These are phyloP conservation scores for Eimeria brunetti DNA, from an alignment of 169 alveolate species.

Conservation along the genomic window DNA sequence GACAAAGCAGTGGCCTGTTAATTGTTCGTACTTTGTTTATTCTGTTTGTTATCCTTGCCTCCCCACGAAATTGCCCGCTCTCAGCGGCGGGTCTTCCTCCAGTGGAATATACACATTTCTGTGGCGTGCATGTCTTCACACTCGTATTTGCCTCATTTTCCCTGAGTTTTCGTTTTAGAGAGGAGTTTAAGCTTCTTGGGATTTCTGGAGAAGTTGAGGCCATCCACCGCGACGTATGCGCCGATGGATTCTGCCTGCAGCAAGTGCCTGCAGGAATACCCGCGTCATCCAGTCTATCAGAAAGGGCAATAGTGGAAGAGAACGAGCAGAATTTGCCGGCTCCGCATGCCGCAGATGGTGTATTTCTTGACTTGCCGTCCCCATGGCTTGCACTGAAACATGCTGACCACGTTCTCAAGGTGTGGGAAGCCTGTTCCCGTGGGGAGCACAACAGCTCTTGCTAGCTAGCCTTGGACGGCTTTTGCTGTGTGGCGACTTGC, in stretches of 20 bases:
- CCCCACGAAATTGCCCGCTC: neutral
- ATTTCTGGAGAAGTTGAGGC: conserved; percentile 29
- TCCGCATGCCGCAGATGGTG: conserved; percentile 81
- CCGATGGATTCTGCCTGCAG: conserved; percentile 85
- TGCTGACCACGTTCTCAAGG: conserved; percentile 84
- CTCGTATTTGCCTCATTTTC: neutral
- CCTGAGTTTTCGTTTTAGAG: conserved; percentile 1
- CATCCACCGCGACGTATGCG: conserved; percentile 89
- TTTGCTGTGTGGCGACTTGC: neutral
- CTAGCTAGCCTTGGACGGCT: neutral
- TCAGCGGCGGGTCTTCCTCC: neutral
- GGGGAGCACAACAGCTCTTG: neutral
- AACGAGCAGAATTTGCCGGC: conserved; percentile 20
- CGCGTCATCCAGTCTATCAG: neutral
- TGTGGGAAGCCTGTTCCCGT: neutral
- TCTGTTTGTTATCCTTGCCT: neutral
- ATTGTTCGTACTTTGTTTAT: neutral
- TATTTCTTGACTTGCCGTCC: conserved; percentile 91
- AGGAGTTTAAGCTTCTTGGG: conserved; percentile 66
- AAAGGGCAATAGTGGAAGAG: neutral
- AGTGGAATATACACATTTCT: neutral
- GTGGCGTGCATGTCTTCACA: neutral
- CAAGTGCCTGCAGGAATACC: neutral
- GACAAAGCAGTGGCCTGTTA: neutral
- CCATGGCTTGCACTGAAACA: conserved; percentile 90